Percentiles rank a stretch among this genome's conserved stretches.
phyloP scores from a whole-genome alignment of 768 basidiomycete species.

The Mycena epipterygia region DNA sequence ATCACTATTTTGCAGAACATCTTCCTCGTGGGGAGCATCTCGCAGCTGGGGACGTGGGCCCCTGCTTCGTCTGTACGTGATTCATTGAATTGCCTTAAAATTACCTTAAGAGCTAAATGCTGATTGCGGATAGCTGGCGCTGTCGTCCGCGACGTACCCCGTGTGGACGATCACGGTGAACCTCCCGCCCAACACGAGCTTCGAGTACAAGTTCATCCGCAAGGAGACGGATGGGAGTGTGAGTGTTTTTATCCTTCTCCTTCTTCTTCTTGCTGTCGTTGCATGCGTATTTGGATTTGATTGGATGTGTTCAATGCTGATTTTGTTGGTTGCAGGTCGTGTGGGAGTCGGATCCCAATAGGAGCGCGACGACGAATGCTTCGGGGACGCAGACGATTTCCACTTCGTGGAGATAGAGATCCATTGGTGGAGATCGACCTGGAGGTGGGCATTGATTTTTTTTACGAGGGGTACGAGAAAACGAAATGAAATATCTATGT shows the following conservation, averaged over 20 bases:
- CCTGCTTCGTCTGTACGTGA: slow-evolving; percentile 57
- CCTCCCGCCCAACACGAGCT: slow-evolving; percentile 62
- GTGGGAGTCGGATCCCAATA: neutral
- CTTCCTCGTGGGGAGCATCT: slow-evolving; percentile 68
- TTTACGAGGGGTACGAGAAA: too few species aligned
- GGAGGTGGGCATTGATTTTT: too few species aligned
- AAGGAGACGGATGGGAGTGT: slow-evolving; percentile 66
- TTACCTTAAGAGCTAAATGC: neutral
- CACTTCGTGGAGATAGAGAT: neutral
- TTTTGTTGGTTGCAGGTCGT: neutral
- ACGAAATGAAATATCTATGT: too few species aligned
- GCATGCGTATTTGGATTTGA: too few species aligned
- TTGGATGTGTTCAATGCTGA: neutral
- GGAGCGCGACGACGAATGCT: slow-evolving; percentile 3
- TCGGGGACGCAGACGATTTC: neutral
- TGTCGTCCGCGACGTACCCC: slow-evolving; percentile 67
- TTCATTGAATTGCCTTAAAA: slow-evolving; percentile 33
- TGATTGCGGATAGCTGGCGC: slow-evolving; percentile 54
- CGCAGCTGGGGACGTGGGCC: slow-evolving; percentile 68
- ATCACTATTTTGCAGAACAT: slow-evolving; percentile 62
- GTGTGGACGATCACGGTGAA: slow-evolving; percentile 66
- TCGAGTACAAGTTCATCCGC: slow-evolving; percentile 74
- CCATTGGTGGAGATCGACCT: too few species aligned
- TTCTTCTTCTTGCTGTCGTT: neutral
- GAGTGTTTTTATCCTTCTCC: slow-evolving; percentile 37